Evolutionary conservation across 495 filamentous ascomycete species (phyloP), one percentile per base, ranked within the genome.

Genomic region (Aspergillus sclerotioniger): DNA sequence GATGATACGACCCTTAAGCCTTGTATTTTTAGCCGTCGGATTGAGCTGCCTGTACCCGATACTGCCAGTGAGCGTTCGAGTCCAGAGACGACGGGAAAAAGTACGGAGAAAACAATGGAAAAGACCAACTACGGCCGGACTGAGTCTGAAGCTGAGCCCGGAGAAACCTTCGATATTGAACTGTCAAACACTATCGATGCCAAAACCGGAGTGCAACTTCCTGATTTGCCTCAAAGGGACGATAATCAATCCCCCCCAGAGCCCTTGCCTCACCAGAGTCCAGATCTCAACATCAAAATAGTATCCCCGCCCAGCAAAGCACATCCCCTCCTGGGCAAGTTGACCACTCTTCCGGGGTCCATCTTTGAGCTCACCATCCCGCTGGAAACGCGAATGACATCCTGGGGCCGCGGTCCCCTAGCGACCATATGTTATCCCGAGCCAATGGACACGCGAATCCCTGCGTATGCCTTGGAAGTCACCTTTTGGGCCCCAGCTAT

Each of bases 401-500:
- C 85, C 3, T 97, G 88, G 85, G 92, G 92, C 32, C 85, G 92
- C 15, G 80, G 82, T 0, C 68, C 63, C 0, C 66, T 70, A 16
- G 89, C 87, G 52, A 89, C 84, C 13, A 68, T 87, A 52, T 71
- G 83, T 29, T 87, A 90, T 62, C 68, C 82, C 1, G 73, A 82
- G 29, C 69, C 64, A 29, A 64, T 70, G 51, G 88, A 96, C 58
- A 80, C 74, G 5, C 86, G 84, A 19, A 84, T 97, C 31, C 90
- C 92, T 6, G 91, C 91, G 63, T 84, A 84, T 53, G 91, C 87
- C n/a, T 81, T 95, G 62, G 85, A 87, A 60, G 79, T 97, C 52
- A 77, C 86, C 15, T 84, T 92, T 61, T 90, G 85, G 81, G 83
- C 82, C 21, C 79, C 81, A 0, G 81, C 80, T 2, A 84, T 89